phyloP scores from a whole-genome alignment of 2,329 filamentous ascomycete species.

The Colletotrichum lupini region DNA sequence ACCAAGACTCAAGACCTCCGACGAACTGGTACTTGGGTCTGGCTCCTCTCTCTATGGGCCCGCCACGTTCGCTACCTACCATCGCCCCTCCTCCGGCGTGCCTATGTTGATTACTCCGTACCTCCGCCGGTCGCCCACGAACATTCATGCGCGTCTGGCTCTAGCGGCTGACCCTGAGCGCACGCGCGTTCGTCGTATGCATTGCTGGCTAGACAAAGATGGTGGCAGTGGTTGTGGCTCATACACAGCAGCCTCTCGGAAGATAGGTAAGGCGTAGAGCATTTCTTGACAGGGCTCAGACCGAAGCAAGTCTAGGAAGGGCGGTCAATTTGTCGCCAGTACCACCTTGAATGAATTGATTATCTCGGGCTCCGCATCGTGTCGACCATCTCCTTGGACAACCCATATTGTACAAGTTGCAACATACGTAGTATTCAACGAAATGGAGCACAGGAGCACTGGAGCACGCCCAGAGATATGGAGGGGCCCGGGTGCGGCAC shows the following conservation, averaged over 20 bases:
- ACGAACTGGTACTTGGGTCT: slow-evolving; percentile 1
- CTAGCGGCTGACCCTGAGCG: background rate
- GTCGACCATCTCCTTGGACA: slow-evolving; percentile 8
- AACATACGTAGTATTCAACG: slow-evolving; percentile 3
- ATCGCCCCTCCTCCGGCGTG: background rate
- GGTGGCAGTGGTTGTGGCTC: background rate
- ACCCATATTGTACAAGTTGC: slow-evolving; percentile 10
- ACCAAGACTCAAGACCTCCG: background rate
- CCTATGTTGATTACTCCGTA: background rate
- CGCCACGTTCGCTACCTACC: background rate
- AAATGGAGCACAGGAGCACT: slow-evolving; percentile 8
- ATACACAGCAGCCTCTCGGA: background rate
- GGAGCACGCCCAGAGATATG: slow-evolving; percentile 23
- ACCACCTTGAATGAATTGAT: slow-evolving; percentile 13
- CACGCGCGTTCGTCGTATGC: background rate
- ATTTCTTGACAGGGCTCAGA: background rate
- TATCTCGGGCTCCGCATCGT: slow-evolving; percentile 12
- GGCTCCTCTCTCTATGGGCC: background rate
- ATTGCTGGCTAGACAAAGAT: slow-evolving; percentile 2
- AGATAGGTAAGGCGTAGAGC: background rate
- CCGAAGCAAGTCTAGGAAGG: slow-evolving; percentile 15
- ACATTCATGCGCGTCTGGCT: background rate
- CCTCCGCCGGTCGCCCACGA: background rate
- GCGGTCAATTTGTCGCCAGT: slow-evolving; percentile 21
- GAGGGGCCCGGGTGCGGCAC: slow-evolving; percentile 2